phyloP scores from a whole-genome alignment of 352 stramenopile genomes.

The Pythium aquatile region DNA sequence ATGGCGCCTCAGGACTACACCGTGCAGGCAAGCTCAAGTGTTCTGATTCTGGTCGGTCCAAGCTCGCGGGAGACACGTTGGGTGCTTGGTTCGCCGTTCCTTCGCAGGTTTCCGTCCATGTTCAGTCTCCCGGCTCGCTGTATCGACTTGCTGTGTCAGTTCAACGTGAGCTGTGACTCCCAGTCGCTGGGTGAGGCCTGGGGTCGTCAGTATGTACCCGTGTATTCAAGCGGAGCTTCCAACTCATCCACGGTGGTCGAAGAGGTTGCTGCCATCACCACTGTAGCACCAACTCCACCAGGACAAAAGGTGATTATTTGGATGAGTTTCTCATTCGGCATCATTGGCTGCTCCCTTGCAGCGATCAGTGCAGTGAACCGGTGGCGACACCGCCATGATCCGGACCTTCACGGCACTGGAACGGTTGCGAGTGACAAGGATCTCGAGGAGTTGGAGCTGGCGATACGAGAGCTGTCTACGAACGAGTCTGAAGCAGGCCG shows the following conservation, averaged over 20 bases:
- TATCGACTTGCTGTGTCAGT: constrained; percentile 5
- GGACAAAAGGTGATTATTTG: neutral
- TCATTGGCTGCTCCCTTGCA: neutral
- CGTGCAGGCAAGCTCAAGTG: neutral
- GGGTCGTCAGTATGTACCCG: neutral
- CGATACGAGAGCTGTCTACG: neutral
- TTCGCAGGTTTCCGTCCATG: constrained; percentile 14
- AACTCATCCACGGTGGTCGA: neutral
- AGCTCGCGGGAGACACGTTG: neutral
- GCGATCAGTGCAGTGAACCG: neutral
- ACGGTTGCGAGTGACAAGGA: neutral
- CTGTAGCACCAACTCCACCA: too few relatives aligned
- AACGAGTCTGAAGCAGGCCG: neutral
- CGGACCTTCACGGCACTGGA: neutral
- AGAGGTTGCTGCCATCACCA: neutral
- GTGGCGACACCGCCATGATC: neutral
- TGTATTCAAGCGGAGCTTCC: neutral
- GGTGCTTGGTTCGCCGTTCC: constrained; percentile 6
- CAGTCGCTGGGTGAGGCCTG: neutral
- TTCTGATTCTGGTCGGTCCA: neutral
- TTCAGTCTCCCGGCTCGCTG: neutral
- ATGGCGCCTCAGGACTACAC: neutral
- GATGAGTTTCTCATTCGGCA: neutral
- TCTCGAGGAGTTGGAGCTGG: neutral
- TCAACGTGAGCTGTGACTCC: constrained; percentile 7